A percentile compares a stretch with the other conserved stretches of the same genome.
These are phyloP conservation scores for Persicaria tinctoria DNA, from an alignment of 148 eudicot species.

Conservation along the genomic window DNA sequence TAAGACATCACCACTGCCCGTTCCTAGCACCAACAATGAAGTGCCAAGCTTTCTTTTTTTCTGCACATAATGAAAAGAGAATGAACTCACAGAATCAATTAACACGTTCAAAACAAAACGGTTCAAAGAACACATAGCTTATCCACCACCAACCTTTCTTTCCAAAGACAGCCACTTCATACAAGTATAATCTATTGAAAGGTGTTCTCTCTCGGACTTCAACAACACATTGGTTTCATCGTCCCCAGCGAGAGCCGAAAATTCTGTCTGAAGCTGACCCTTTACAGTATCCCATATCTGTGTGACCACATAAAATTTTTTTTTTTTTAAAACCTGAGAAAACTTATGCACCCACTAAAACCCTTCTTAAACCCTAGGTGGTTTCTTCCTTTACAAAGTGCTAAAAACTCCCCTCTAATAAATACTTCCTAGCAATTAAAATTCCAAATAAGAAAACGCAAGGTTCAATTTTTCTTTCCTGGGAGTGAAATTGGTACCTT, in stretches of 20 bases:
- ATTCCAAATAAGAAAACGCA: background rate
- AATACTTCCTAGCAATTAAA: background rate
- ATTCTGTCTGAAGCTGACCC: slow-evolving; percentile 78
- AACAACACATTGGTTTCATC: slow-evolving; percentile 37
- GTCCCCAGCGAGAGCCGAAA: slow-evolving; percentile 40
- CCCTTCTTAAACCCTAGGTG: slow-evolving; percentile 6
- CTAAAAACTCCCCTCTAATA: background rate
- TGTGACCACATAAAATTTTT: background rate
- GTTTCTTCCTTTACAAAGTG: background rate
- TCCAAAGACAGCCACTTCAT: slow-evolving; percentile 82
- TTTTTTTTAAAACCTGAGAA: background rate
- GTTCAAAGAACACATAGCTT: background rate
- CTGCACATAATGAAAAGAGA: slow-evolving; percentile 25
- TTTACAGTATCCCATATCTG: slow-evolving; percentile 91
- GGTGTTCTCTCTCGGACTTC: slow-evolving; percentile 65
- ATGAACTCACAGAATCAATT: background rate
- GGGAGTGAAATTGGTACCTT: slow-evolving; percentile 38
- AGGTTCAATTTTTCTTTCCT: background rate
- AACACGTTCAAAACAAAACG: background rate
- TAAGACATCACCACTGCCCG: slow-evolving; percentile 85
- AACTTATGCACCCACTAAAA: slow-evolving; percentile 3
- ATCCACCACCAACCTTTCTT: slow-evolving; percentile 43
- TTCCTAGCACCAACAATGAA: slow-evolving; percentile 71
- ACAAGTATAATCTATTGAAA: slow-evolving; percentile 91
- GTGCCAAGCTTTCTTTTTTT: slow-evolving; percentile 75